Evolutionary conservation across 1,284 basidiomycete genomes (phyloP), one percentile per base, ranked within the genome.

Genomic region (Neotropicomus parvogracilis): DNA sequence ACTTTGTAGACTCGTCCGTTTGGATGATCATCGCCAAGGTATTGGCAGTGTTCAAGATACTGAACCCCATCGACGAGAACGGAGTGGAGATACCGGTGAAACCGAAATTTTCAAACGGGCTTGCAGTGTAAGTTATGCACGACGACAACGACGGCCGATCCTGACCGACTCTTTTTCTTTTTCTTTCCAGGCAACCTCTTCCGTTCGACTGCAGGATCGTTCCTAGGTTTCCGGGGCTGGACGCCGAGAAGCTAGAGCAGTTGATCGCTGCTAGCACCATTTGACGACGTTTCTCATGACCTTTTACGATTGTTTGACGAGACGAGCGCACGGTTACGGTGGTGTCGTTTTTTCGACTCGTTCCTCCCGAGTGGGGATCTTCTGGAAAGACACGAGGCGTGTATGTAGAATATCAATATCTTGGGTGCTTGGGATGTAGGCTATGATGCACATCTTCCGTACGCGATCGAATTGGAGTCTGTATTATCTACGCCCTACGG

Each of bases 61-160:
- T 38, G 47, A 48, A 32, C 26, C 46, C 44, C 11, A 3, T 44
- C 17, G 60, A 60, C 19, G 38, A 46, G 10, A 33, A 60, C n/a
- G 58, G 58, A 10, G 24, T 34, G 4, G 61, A 63, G 7, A 48
- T 65, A 3, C 19, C 28, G 0, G 39, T 55, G 7, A 43, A 58
- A 35, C 43, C 44, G 1, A 57, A 36, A 12, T 58, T 49, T 20
- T 38, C 48, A 1, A 39, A 7, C n/a, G 49, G 49, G 2, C 3
- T 48, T n/a, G 13, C 29, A 1, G 11, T 49, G 60, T 60, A 34
- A 37, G 58, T 58, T 5, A n/a, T 33, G 7, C 13, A 13, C 20
- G 17, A 16, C 0, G 14, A 3, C n/a, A n/a, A 29, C 12, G 3
- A n/a, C 9, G 12, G 6, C 16, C 2, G 19, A 19, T 5, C 0